A percentile compares a stretch with the other conserved stretches of the same genome.
phyloP scores from a whole-genome alignment of 179 eudicot genomes.

The Carnegiea gigantea region DNA sequence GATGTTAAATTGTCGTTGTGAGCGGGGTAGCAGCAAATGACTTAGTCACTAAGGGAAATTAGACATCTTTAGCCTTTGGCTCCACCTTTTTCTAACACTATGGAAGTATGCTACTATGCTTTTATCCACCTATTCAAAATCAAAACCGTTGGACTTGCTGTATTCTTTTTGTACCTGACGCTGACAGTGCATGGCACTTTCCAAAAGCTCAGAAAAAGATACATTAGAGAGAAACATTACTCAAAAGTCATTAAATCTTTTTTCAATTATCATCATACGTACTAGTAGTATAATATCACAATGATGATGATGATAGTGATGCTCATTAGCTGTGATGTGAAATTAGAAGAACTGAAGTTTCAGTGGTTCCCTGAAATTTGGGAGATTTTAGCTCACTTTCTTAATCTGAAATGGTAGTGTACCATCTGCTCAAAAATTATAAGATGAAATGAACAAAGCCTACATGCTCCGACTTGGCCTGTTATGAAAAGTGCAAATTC shows the following conservation, averaged over 20 bases:
- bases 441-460: not conserved
- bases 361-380: too few relatives aligned
- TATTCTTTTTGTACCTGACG: not conserved
- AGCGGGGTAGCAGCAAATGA: conserved; percentile 5
- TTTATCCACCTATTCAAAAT: not conserved
- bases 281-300: too few relatives aligned
- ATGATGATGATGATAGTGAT: too few relatives aligned
- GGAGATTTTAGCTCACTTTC: not conserved
- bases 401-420: not conserved
- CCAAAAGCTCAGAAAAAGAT: conserved; percentile 1
- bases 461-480: not conserved
- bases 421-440: not conserved
- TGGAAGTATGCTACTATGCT: not conserved
- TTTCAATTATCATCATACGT: not conserved
- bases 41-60: not conserved
- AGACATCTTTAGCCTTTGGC: conserved; percentile 12
- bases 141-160: not conserved
- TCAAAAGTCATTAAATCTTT: not conserved
- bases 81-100: conserved; percentile 1
- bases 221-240: not conserved
- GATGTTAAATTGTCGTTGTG: not conserved
- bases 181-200: not conserved
- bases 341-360: not conserved
- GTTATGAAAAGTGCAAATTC: too few relatives aligned
- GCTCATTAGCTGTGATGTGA: not conserved